Evolutionary conservation across 345 rosid genomes (phyloP).

Genomic region (Salix caprea): DNA sequence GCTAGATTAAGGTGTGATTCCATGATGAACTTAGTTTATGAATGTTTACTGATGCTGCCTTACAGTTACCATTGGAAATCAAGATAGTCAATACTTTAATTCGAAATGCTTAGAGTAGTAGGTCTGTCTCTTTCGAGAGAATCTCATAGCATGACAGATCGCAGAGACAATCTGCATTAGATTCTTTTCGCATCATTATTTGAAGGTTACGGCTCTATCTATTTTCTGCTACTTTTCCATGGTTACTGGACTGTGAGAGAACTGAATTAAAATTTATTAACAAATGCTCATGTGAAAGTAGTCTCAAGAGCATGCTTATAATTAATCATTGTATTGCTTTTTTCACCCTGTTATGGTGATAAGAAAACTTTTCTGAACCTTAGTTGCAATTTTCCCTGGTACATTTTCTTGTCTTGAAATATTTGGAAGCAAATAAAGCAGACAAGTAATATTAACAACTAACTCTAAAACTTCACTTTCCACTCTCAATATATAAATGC

Average conservation of each 20-base stretch:
- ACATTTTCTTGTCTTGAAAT: background rate
- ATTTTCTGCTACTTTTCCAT: too few relatives aligned
- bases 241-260: background rate
- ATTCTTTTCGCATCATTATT: background rate
- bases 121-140: background rate
- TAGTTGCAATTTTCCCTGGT: background rate
- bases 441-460: too few relatives aligned
- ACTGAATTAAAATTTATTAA: background rate
- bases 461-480: too few relatives aligned
- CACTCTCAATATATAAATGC: background rate
- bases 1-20: background rate
- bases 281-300: too few relatives aligned
- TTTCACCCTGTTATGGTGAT: too few relatives aligned
- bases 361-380: background rate
- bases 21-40: background rate
- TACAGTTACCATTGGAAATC: too few relatives aligned
- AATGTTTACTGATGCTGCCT: too few relatives aligned
- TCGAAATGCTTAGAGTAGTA: background rate
- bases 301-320: background rate
- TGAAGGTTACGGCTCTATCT: too few relatives aligned
- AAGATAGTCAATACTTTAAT: background rate
- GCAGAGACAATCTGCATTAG: background rate
- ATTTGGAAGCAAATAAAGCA: too few relatives aligned
- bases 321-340: background rate
- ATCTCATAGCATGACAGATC: background rate